Base-by-base conservation (phyloP, 345 rosid genomes). In the Citrus trifoliata region DNA sequence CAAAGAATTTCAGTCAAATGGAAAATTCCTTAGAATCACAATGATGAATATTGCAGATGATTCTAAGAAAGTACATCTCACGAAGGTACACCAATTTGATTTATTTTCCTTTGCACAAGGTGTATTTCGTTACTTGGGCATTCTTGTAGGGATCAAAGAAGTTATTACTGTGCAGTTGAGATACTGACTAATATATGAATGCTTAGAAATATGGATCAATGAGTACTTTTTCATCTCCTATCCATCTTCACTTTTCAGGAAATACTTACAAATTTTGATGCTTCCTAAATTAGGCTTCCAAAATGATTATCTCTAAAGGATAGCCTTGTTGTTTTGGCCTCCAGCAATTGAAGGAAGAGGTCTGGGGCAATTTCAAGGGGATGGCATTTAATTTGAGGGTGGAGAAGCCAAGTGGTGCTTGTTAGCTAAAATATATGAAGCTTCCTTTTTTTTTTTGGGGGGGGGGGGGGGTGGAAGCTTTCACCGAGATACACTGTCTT, bases 31-130 rank as follows among this genome's bases (percentile, higher is more conserved):
- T 76, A 84, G 85, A 87, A 85, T 93, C 76, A 86, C 90, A 92
- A 53, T 93, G 84, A 93, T 92, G 97, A 88, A 93, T 82, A 90
- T 90, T 82, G 89, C 90, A 35, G 89, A 93, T 83, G 88, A 88
- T 77, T 70, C 83, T 65, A 93, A 93, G 88, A 92, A 86, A 89
- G 74, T 69, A 61, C 84, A 87, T 81, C 89, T 90, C 51, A 82
- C 82, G 61, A 88, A 92, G 93, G 95, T 93, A 83, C 37, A 42
- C 53, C 27, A 22, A n/a, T 66, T 74, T 48, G 55, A 70, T 70
- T 61, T 67, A 33, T 78, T 70, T 46, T 73, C 27, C 71, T 40
- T 66, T 42, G 63, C 55, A 53, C 53, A 13, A 46, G 65, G n/a
- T 16, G 71, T 46, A 19, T 64, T 46, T 24, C 0, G 18, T 58